A percentile compares a stretch with the other conserved stretches of the same genome.
Evolutionary conservation across 2,329 filamentous ascomycete species (phyloP).

Genomic region (Colletotrichum sp.): DNA sequence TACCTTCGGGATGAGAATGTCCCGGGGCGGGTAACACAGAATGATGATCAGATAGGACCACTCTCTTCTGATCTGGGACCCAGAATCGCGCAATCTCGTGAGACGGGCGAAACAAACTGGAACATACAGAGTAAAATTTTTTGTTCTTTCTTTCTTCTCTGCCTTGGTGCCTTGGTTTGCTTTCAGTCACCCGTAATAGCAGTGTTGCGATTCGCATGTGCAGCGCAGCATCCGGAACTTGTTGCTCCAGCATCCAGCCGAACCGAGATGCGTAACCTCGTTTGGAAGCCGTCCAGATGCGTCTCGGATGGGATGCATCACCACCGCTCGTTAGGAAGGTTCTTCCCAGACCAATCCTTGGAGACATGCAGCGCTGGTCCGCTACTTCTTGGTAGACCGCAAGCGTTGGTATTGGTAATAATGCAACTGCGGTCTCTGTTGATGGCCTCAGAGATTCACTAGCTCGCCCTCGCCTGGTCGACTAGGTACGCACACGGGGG

Average conservation of each 20-base stretch:
- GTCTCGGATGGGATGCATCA: not conserved
- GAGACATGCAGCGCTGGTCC: not conserved
- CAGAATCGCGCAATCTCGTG: constrained; percentile 7
- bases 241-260: not conserved
- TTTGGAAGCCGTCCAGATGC: not conserved
- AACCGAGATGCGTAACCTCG: not conserved
- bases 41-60: constrained; percentile 10
- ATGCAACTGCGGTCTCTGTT: not conserved
- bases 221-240: constrained; percentile 2
- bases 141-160: not conserved
- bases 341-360: not conserved
- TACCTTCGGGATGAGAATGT: constrained; percentile 15
- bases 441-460: not conserved
- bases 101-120: not conserved
- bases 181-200: not conserved
- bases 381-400: not conserved
- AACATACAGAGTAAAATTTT: not conserved
- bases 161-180: not conserved
- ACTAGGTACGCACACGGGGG: not conserved
- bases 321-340: not conserved
- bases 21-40: not conserved
- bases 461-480: not conserved
- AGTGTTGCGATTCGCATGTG: not conserved
- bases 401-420: not conserved
- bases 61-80: constrained; percentile 9